Conservation (phyloP, 306 rosid species). For the Vicia sativa region DNA sequence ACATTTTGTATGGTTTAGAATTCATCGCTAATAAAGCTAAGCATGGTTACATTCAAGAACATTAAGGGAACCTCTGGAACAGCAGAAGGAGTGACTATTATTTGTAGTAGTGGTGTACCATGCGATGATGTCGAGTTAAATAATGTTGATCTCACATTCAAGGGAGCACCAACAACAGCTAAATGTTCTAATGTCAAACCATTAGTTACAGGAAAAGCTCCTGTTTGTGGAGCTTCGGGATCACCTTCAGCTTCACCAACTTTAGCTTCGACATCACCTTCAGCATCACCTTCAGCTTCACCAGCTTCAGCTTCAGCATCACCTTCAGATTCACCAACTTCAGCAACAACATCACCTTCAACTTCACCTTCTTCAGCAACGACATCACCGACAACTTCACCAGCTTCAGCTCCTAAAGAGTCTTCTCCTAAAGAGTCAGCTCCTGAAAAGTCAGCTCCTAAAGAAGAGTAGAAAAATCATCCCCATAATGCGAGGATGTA, state of each 20-base stretch:
- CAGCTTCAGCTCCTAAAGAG: no score
- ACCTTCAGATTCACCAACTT: no score
- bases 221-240: background rate
- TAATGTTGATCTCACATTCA: background rate
- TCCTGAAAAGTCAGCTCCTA: no score
- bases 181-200: slow-evolving; percentile 27
- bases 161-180: background rate
- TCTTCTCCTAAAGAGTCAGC: no score
- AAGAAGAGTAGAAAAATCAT: background rate
- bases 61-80: slow-evolving; percentile 13
- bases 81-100: background rate
- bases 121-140: background rate
- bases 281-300: no score
- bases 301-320: no score
- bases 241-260: no score
- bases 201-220: background rate
- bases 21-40: slow-evolving; percentile 22
- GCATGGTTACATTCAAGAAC: slow-evolving; percentile 21
- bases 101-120: slow-evolving; percentile 22
- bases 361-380: no score
- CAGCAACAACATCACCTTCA: no score
- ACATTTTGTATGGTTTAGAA: background rate
- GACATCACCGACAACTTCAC: no score
- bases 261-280: no score
- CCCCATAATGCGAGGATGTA: background rate